Evolutionary conservation across 1,284 basidiomycete species (phyloP), one percentile per base, ranked within the genome.

Genomic region (Sporisorium reilianum): DNA sequence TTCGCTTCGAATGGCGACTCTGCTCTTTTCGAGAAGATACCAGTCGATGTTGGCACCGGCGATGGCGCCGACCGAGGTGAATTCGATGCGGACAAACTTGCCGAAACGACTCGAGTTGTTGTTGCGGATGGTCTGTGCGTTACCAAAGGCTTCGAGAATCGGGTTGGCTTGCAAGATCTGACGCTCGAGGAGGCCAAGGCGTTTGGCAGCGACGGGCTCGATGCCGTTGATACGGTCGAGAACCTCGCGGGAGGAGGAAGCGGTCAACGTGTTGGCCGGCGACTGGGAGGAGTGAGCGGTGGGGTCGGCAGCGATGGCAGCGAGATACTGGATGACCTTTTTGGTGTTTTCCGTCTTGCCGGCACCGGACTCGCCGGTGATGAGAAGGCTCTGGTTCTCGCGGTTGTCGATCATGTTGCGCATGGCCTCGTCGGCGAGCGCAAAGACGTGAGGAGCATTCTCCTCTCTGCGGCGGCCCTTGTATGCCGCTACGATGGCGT

Each of bases 261-360:
- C 55, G 36, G 55, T 73, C 52, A 76, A 49, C 32, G 76, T 51
- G 58, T 79, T 68, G 18, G 73, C 53, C 11, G 68, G 53, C 8
- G 74, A 77, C 20, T 65, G 64, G 8, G 70, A 61, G 36, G 38
- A 41, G 26, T 58, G 30, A n/a, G 69, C 68, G 22, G 72, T 52
- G 4, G 70, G 69, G 53, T 84, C 83, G 18, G 93, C 91, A 4
- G 97, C 97, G 75, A 98, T 97, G 11, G 97, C 94, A 0, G 97
- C 96, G 34, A 99, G 91, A 86, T 99, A 99, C 85, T 99, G 97
- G 64, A 99, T 99, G 81, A 99, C 96, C 84, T 98, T 98, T 89
- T 99, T 99, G 16, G 97, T 99, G 86, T 96, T 99, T 85, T 99
- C 97, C 1, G 97, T 99, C 88, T 99, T 99, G 48, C 97, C 97